These are phyloP conservation scores for Globisporangium paddicum DNA, from an alignment of 352 stramenopile species.

Conservation along the genomic window DNA sequence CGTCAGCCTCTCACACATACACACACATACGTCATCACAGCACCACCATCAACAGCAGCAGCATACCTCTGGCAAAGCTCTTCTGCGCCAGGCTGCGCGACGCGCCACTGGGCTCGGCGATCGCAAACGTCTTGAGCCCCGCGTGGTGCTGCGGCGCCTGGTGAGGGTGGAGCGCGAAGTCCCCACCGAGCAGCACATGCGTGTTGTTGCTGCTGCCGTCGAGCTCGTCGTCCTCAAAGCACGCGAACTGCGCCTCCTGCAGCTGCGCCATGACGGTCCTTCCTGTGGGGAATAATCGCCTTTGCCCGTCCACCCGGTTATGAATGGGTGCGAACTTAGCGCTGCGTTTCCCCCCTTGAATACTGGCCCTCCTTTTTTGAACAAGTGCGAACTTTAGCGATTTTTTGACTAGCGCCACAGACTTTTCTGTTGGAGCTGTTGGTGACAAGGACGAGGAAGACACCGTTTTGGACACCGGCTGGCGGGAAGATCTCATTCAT, in stretches of 20 bases:
- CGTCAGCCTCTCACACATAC: background rate
- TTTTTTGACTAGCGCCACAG: background rate
- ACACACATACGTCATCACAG: background rate
- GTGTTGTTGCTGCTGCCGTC: background rate
- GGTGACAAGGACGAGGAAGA: background rate
- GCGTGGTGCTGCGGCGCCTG: conserved; percentile 8
- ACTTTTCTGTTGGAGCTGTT: background rate
- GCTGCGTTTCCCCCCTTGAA: background rate
- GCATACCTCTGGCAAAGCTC: conserved; percentile 48
- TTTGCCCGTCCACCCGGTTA: conserved; percentile 14
- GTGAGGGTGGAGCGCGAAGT: conserved; percentile 12
- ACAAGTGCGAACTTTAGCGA: conserved; percentile 2
- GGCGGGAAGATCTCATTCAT: conserved; percentile 2
- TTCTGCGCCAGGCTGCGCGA: conserved; percentile 39
- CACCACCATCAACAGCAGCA: background rate
- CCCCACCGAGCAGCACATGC: conserved; percentile 10
- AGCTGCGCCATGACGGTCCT: conserved; percentile 28
- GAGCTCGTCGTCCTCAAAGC: conserved; percentile 60
- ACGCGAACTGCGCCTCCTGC: conserved; percentile 68
- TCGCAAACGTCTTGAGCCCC: conserved; percentile 14
- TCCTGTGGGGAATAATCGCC: conserved; percentile 2
- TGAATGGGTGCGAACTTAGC: background rate
- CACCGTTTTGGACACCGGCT: background rate
- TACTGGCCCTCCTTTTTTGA: background rate
- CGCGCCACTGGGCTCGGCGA: conserved; percentile 10